A percentile compares a stretch with the other conserved stretches of the same genome.
These are phyloP conservation scores for Backusella parvicylindrica DNA, from an alignment of 192 early-diverging fungal genomes.

Conservation along the genomic window DNA sequence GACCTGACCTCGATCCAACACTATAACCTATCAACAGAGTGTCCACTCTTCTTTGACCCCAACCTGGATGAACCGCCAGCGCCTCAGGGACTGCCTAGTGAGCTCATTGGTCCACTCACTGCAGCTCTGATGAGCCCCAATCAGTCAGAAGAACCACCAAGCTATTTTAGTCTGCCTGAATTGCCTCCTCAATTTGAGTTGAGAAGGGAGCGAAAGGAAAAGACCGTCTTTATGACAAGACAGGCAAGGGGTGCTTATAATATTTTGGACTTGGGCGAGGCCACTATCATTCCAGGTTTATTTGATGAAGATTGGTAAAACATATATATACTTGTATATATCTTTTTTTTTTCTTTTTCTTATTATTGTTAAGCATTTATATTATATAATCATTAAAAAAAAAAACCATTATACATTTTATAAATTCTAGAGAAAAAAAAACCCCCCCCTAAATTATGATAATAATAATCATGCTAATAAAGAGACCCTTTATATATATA, in stretches of 20 bases:
- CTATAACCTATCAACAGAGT: constrained; percentile 21
- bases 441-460: too few relatives aligned
- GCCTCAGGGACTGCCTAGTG: neutral
- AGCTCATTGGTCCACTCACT: neutral
- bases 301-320: constrained; percentile 16
- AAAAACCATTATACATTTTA: neutral
- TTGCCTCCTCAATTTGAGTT: constrained; percentile 14
- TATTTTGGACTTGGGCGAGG: neutral
- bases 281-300: constrained; percentile 14
- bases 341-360: neutral
- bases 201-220: constrained; percentile 14
- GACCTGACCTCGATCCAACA: constrained; percentile 24
- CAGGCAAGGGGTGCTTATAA: neutral
- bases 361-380: neutral
- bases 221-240: neutral
- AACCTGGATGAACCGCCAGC: constrained; percentile 33
- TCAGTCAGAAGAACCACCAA: neutral
- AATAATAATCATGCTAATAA: neutral
- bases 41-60: constrained; percentile 37
- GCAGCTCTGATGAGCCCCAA: constrained; percentile 17
- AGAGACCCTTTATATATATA: neutral
- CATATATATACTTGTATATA: neutral
- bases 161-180: constrained; percentile 10
- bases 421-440: neutral
- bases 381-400: neutral